Conservation (phyloP, 768 basidiomycete genomes). For the Megacollybia marginata region DNA sequence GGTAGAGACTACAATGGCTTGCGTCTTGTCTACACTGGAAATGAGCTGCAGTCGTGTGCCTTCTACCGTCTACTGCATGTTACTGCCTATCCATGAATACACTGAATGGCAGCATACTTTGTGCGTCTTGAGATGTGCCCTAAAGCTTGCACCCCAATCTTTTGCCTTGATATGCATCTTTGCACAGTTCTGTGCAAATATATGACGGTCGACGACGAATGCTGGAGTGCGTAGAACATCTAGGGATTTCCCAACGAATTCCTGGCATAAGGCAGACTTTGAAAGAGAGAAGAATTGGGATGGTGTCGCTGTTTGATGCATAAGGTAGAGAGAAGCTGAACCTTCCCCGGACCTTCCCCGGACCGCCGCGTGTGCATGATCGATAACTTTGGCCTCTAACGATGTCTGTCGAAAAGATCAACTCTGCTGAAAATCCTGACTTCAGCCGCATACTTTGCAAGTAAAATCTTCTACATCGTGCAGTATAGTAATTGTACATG, state of each 20-base stretch:
- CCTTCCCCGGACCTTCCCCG: no score
- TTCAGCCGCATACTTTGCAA: slow-evolving; percentile 43
- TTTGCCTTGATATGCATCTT: slow-evolving; percentile 62
- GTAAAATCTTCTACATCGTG: slow-evolving; percentile 7
- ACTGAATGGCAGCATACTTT: slow-evolving; percentile 39
- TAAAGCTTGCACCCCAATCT: slow-evolving; percentile 62
- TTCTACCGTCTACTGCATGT: slow-evolving; percentile 52
- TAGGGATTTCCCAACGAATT: slow-evolving; percentile 53
- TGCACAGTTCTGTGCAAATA: slow-evolving; percentile 69
- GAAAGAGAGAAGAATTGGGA: no score
- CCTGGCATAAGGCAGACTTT: slow-evolving; percentile 41
- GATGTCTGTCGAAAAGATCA: slow-evolving; percentile 50
- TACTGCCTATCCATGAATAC: slow-evolving; percentile 3
- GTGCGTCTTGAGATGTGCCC: slow-evolving; percentile 82
- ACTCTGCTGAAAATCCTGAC: slow-evolving; percentile 36
- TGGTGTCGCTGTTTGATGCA: no score
- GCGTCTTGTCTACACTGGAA: slow-evolving; percentile 43
- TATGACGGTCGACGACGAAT: slow-evolving; percentile 63
- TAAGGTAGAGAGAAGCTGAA: no score
- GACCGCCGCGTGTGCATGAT: no score
- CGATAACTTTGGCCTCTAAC: slow-evolving; percentile 7
- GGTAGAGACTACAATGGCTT: slow-evolving; percentile 74
- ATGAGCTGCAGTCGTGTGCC: slow-evolving; percentile 64
- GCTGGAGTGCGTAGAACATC: slow-evolving; percentile 66
- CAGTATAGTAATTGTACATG: neutral